Base-by-base conservation (phyloP, 306 rosid genomes). In the Prunus mira region DNA sequence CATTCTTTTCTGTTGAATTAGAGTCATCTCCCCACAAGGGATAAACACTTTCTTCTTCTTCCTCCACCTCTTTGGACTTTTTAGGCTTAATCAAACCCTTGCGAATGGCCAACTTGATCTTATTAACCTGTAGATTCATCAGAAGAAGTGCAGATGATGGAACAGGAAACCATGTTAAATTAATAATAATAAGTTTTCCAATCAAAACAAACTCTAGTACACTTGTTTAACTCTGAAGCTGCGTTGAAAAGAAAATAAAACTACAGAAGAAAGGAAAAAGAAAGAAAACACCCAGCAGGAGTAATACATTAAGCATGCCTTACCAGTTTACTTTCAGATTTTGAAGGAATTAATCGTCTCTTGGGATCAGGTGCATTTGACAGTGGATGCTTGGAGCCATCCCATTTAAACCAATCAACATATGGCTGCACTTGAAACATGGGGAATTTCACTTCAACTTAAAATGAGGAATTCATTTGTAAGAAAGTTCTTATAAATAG, bases 391-490 rank as follows among this genome's bases (percentile, higher is more conserved):
- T 80, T 89, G 38, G 97, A 86, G 84, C 77, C 97, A 20, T 92
- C 96, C 92, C 92, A 92, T 83, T 92, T 88, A 84, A 92, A 95
- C 97, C 97, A 95, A 84, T 95, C 99, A 75, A 88, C 97, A 81
- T 82, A 88, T 58, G 85, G 76, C 99, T 95, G 84, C 62, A 84
- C 38, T 73, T 51, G 52, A 56, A 68, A 70, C 45, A 82, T 65
- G 46, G 20, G 80, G 32, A 57, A 51, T 17, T 61, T 49, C 84
- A 30, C 27, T 46, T 50, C 25, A 66, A 71, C 60, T 63, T 54
- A 49, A 76, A 74, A 62, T 46, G 67, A 70, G 15, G 12, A 55
- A 22, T 20, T 72, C 7, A 72, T 46, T 71, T 56, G 62, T 12
- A 19, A 52, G 69, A 63, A 22, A 80, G 78, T 27, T 24, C 28